Evolutionary conservation across 1,284 basidiomycete species (phyloP).

Genomic region (Austroboletus niveus): DNA sequence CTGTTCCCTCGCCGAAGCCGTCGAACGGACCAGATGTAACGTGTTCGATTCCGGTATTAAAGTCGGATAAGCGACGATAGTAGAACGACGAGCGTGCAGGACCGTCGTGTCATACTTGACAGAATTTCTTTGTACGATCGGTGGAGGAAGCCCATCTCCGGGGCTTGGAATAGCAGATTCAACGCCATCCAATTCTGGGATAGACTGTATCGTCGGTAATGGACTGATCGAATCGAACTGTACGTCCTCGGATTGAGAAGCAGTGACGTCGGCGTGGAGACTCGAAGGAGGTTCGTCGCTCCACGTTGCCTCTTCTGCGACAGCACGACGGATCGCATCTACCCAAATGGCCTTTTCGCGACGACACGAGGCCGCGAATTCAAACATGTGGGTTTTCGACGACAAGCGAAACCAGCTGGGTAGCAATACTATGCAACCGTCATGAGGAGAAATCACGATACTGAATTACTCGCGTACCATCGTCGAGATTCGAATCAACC

Average conservation of each 20-base stretch:
- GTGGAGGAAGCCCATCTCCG: slow-evolving; percentile 7
- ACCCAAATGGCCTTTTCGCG: slow-evolving; percentile 86
- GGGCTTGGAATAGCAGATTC: slow-evolving; percentile 15
- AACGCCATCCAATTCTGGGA: slow-evolving; percentile 51
- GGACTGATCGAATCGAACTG: slow-evolving; percentile 40
- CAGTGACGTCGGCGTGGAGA: slow-evolving; percentile 43
- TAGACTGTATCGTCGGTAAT: slow-evolving; percentile 59
- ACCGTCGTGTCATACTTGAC: slow-evolving; percentile 18
- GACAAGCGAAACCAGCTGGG: slow-evolving; percentile 79
- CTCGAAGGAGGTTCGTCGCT: slow-evolving; percentile 59
- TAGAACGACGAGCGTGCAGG: slow-evolving; percentile 51
- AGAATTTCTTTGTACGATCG: slow-evolving; percentile 7
- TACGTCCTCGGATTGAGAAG: slow-evolving; percentile 34
- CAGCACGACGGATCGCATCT: slow-evolving; percentile 53
- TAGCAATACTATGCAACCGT: slow-evolving; percentile 54
- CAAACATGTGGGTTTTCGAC: slow-evolving; percentile 69
- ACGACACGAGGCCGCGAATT: slow-evolving; percentile 79
- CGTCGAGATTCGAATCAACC: slow-evolving; percentile 67
- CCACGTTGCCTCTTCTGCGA: slow-evolving; percentile 45
- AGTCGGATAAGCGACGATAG: slow-evolving; percentile 50
- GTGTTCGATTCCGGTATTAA: slow-evolving; percentile 53
- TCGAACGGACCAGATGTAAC: slow-evolving; percentile 68
- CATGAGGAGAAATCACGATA: slow-evolving; percentile 6
- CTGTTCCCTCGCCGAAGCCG: slow-evolving; percentile 62
- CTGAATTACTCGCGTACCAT: slow-evolving; percentile 45